Conservation (phyloP, 768 basidiomycete species). For the Boletus tomentosulus region DNA sequence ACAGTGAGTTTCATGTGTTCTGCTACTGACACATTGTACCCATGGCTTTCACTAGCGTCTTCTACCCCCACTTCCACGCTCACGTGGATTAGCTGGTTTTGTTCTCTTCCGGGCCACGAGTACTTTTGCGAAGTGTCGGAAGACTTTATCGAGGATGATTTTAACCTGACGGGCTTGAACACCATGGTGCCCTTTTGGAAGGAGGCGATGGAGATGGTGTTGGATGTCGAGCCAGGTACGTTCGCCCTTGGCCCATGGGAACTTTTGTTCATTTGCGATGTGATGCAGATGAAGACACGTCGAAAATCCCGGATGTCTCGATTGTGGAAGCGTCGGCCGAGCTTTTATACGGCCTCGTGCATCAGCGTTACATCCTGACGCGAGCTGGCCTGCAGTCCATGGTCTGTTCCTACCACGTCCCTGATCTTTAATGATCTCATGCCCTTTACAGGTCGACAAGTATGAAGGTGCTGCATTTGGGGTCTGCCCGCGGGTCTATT, state of each 20-base stretch:
- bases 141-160: constrained; percentile 99
- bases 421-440: constrained; percentile 18
- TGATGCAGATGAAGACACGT: constrained; percentile 77
- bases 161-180: constrained; percentile 96
- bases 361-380: constrained; percentile 96
- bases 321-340: constrained; percentile 98
- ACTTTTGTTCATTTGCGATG: constrained; percentile 10
- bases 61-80: constrained; percentile 88
- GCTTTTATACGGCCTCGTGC: constrained; percentile 94
- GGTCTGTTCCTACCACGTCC: constrained; percentile 45
- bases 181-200: constrained; percentile 99
- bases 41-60: constrained; percentile 51
- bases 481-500: constrained; percentile 93
- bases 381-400: constrained; percentile 91
- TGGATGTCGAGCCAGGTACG: constrained; percentile 98
- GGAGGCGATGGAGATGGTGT: constrained; percentile 99
- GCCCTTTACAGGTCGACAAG: constrained; percentile 73
- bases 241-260: constrained; percentile 14
- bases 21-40: constrained; percentile 12
- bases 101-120: constrained; percentile 91
- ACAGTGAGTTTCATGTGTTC: constrained; percentile 55
- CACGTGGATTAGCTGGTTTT: constrained; percentile 97
- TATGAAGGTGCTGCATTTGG: constrained; percentile 92
- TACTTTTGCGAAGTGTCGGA: constrained; percentile 98
- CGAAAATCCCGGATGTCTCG: constrained; percentile 96